Base-by-base conservation (phyloP, 768 basidiomycete genomes). In the Candolleomyces aberdarensis region DNA sequence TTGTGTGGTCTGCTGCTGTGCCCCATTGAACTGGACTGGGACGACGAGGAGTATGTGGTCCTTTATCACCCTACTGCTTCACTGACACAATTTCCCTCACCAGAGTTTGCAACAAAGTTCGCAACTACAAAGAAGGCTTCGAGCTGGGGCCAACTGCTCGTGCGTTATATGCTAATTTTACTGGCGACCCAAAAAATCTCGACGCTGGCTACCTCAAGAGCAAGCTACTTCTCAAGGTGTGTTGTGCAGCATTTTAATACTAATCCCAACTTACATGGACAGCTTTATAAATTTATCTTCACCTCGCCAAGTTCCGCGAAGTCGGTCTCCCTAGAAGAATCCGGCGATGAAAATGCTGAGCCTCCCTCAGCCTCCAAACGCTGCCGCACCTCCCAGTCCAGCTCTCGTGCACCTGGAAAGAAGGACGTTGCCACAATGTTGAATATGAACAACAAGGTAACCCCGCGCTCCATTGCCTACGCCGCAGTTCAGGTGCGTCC, bases 401-500 rank as follows among this genome's bases (percentile, higher is more conserved):
- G 26, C 36, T 46, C 53, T 10, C 60, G 60, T 14, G 6, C 41
- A 11, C 3, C 17, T 2, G 54, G 29, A 10, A 49, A 56, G 17
- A 53, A 32, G 5, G 59, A 59, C 48, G 60, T 68, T 15, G 66
- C 64, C 0, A 55, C 55, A 3, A 59, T 63, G 20, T 51, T 69
- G 6, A 22, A 65, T 2, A 53, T 71, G 65, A 62, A 64, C 22
- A 29, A 58, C 11, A 61, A 61, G 31, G 70, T 72, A 5, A 72
- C 69, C 0, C 63, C 69, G 0, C 61, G 68, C 6, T 64, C 69
- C 4, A 70, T 75, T 56, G 74, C 71, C 20, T 75, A 75, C 61
- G 68, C 69, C 7, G 71, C 70, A 17, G 66, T 69, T 15, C 65
- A 65, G 58, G 74, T 75, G 58, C 31, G 64, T 63, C 47, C 47